Base-by-base conservation (phyloP, 805 yeast genomes). In the Lipomyces anomalus region DNA sequence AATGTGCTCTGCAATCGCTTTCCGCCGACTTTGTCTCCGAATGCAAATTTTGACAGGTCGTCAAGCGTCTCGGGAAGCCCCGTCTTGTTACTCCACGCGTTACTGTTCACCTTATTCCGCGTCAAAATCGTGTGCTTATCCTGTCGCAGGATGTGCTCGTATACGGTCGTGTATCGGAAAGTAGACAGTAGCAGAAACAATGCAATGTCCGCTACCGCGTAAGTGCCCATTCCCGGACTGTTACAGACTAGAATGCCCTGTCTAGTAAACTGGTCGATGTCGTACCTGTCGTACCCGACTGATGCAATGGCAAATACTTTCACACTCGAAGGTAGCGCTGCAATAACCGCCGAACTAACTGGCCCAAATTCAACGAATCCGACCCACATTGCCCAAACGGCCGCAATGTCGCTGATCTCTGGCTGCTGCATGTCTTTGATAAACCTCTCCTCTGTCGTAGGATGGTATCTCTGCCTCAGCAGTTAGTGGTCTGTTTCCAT, bases 271-370 rank as follows among this genome's bases (percentile, higher is more conserved):
- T 68, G 69, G 6, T 59, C 55, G 16, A 72, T 69, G 48, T 75
- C 76, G 32, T 75, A 63, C 50, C 68, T 69, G 56, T 78, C 81
- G 58, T 76, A 78, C 17, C 83, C 83, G 1, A 82, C 82, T 4
- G 42, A n/a, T 11, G 46, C 34, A 9, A 42, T 29, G 3, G 46
- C 43, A 26, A 42, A 21, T 16, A 42, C 43, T 26, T 42, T 38
- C 18, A 34, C 40, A 5, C 36, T 9, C 28, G 3, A 13, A 5
- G 46, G 46, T 2, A 42, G 22, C 6, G 18, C 26, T 18, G 16
- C 6, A 26, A 26, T 24, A 38, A 38, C 6, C 6, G 23, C 42
- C 7, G 11, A 34, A 3, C 17, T 16, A 17, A 34, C 37, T 2
- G 21, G 13, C 2, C 22, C 22, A 36, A 16, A 3, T 26, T n/a